Base-by-base conservation (phyloP, 148 eudicot genomes). In the Tetragonia tetragonoides region DNA sequence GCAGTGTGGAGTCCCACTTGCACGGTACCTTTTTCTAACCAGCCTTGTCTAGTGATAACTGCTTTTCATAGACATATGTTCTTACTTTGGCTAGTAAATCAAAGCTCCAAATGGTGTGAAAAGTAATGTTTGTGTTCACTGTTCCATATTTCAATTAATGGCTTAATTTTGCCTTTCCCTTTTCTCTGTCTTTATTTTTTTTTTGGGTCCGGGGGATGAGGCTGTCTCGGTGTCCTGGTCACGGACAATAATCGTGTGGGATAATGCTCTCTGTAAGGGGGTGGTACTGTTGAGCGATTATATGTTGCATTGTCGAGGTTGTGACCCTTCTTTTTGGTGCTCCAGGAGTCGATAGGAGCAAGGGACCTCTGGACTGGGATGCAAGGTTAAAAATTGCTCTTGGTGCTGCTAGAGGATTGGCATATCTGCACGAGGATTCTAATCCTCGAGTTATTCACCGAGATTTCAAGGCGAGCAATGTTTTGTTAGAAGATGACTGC, bases 391-490 rank as follows among this genome's bases (percentile, higher is more conserved):
- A 96, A 83, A 91, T 96, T 83, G 99, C 99, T 38, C 93, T 96
- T 84, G 99, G 99, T 80, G 95, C 99, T 16, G 98, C 99, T 12
- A 88, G 99, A 84, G 99, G 99, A 77, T 81, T 96, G 80, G 99
- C 99, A 77, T 96, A 96, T 83, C 91, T 96, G 82, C 99, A 96
- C 74, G 99, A 96, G 81, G 98, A 96, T 85, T 93, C 99, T 81
- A 96, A 93, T 81, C 99, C 99, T 80, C 93, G 98, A 78, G 98
- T 96, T 64, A 96, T 96, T 80, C 99, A 96, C 83, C 87, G 99
- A 66, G 99, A 96, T 84, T 93, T 93, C 63, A 93, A 96, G 85
- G 97, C 99, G 44, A 88, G 98, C 83, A 96, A 96, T 84, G 89
- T 96, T 78, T 78, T 96, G 68, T 86, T 96, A 72, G 99, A 96